These are phyloP conservation scores for Scheffersomyces titani DNA, from an alignment of 1,139 yeast genomes.

Conservation along the genomic window DNA sequence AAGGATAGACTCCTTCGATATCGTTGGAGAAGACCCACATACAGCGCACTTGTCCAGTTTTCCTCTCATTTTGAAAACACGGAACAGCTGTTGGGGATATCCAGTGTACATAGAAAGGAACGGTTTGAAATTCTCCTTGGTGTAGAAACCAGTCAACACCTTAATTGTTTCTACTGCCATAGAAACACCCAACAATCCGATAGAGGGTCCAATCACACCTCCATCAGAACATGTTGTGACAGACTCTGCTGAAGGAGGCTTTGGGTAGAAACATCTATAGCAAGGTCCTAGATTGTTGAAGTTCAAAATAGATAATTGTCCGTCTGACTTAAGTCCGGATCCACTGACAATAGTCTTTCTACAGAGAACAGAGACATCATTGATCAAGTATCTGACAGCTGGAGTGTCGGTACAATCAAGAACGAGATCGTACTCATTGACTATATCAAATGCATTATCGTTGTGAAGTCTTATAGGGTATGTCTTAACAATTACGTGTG, in stretches of 20 bases:
- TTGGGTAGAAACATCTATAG: slow-evolving; percentile 89
- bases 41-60: slow-evolving; percentile 60
- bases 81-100: slow-evolving; percentile 66
- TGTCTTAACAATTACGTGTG: slow-evolving; percentile 57
- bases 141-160: slow-evolving; percentile 60
- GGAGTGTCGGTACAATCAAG: slow-evolving; percentile 97
- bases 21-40: slow-evolving; percentile 57
- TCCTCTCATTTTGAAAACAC: slow-evolving; percentile 80
- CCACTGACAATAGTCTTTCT: slow-evolving; percentile 84
- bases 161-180: slow-evolving; percentile 91
- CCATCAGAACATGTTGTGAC: slow-evolving; percentile 91
- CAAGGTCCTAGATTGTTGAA: slow-evolving; percentile 79
- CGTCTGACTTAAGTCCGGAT: slow-evolving; percentile 88
- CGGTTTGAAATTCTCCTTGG: slow-evolving; percentile 57
- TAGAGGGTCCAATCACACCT: slow-evolving; percentile 94
- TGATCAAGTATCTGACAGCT: slow-evolving; percentile 78
- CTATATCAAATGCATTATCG: slow-evolving; percentile 63
- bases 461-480: slow-evolving; percentile 54
- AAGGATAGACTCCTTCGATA: slow-evolving; percentile 49
- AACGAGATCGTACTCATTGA: slow-evolving; percentile 68
- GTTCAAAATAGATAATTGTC: slow-evolving; percentile 80
- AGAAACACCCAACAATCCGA: slow-evolving; percentile 84
- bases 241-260: slow-evolving; percentile 83
- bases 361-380: slow-evolving; percentile 76
- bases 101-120: slow-evolving; percentile 73